These are phyloP conservation scores for Globisporangium iwayamae DNA, from an alignment of 352 stramenopile species.

Conservation along the genomic window DNA sequence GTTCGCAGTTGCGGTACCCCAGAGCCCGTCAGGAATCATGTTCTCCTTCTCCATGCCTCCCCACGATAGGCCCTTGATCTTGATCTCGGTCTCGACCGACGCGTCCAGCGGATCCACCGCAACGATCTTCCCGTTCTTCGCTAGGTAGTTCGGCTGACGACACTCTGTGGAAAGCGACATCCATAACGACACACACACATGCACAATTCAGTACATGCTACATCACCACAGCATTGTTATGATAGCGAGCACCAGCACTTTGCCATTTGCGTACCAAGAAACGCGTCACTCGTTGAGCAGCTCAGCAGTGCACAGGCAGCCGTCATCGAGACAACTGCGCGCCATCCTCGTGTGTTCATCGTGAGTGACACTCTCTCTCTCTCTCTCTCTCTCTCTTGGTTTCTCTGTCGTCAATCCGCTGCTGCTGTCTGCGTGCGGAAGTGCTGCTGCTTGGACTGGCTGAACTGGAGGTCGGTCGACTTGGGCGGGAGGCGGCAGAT, in stretches of 20 bases:
- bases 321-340: not conserved
- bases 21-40: constrained; percentile 63
- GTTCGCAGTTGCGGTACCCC: constrained; percentile 30
- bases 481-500: constrained; percentile 2
- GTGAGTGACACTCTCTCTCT: not conserved
- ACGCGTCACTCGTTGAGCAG: constrained; percentile 4
- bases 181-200: not conserved
- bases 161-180: constrained; percentile 31
- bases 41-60: constrained; percentile 68
- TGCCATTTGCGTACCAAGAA: not conserved
- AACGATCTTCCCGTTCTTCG: constrained; percentile 49
- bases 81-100: constrained; percentile 41
- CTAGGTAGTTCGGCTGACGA: constrained; percentile 60
- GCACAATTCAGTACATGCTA: not conserved
- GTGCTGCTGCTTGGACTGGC: not conserved
- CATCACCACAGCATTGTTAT: not conserved
- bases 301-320: not conserved
- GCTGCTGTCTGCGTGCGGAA: not conserved
- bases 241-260: not conserved
- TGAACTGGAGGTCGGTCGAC: not conserved
- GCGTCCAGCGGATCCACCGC: constrained; percentile 40
- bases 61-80: constrained; percentile 65
- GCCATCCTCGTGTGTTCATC: not conserved
- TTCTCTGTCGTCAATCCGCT: not conserved
- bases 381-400: not conserved